These are phyloP conservation scores for Primulina tabacum DNA, from an alignment of 257 asterid species.

Conservation along the genomic window DNA sequence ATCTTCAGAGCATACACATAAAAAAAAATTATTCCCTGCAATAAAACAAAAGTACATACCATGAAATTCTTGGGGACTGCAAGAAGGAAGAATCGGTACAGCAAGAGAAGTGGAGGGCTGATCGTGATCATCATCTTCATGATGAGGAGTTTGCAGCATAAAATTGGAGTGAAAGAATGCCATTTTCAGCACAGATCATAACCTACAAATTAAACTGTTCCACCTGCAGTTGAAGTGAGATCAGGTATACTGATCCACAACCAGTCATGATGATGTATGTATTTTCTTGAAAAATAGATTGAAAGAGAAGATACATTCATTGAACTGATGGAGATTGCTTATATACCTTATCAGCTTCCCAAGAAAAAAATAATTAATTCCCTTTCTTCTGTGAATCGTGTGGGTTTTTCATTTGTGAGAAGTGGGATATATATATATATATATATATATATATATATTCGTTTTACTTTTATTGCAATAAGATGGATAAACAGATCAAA, in stretches of 20 bases:
- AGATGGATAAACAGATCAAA: conserved; percentile 28
- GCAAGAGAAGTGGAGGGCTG: conserved; percentile 36
- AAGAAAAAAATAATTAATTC: conserved; percentile 16
- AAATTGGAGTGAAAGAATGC: conserved; percentile 77
- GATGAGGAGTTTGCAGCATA: conserved; percentile 63
- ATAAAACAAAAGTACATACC: not conserved
- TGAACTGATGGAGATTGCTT: conserved; percentile 43
- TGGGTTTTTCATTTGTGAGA: conserved; percentile 32
- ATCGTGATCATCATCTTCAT: conserved; percentile 40
- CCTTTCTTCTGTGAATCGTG: conserved; percentile 25
- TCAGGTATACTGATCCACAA: not conserved
- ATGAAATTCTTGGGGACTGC: conserved; percentile 50
- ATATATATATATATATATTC: not conserved
- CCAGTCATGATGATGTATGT: conserved; percentile 9
- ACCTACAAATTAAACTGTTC: conserved; percentile 15
- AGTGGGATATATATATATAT: conserved; percentile 14
- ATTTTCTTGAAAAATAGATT: conserved; percentile 19
- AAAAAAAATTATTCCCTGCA: too few species aligned
- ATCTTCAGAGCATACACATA: too few species aligned
- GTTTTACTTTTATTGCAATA: conserved; percentile 32
- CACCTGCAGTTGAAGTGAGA: not conserved
- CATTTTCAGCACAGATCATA: conserved; percentile 39
- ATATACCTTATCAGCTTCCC: conserved; percentile 57
- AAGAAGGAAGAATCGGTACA: conserved; percentile 37
- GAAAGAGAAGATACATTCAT: conserved; percentile 36